Conservation (phyloP, 108 stramenopile genomes). For the Fistulifera pelliculosa region DNA sequence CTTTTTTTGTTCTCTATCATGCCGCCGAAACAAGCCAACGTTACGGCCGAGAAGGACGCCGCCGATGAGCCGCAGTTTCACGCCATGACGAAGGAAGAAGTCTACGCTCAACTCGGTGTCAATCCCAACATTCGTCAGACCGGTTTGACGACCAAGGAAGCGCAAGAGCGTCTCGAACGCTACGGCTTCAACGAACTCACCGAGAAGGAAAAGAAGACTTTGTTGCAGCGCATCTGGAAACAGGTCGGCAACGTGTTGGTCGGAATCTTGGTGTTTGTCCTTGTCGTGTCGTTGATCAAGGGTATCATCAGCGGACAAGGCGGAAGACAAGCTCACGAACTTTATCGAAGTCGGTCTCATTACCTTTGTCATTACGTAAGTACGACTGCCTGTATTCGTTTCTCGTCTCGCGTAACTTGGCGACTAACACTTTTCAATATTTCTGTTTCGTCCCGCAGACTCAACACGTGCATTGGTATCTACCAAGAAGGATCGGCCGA, state of each 20-base stretch:
- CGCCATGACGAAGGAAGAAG: conserved; percentile 42
- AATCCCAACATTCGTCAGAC: conserved; percentile 24
- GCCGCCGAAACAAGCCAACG: conserved; percentile 8
- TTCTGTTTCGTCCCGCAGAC: conserved; percentile 11
- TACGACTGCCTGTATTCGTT: conserved; percentile 1
- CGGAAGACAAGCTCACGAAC: conserved; percentile 34
- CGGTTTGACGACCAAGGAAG: conserved; percentile 52
- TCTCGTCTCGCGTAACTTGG: background rate
- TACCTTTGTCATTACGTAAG: conserved; percentile 48
- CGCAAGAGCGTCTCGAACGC: conserved; percentile 37
- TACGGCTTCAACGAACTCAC: conserved; percentile 73
- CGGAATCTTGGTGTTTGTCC: conserved; percentile 65
- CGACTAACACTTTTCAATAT: background rate
- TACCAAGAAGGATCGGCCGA: conserved; percentile 78
- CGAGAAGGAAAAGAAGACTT: conserved; percentile 55
- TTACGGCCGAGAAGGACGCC: conserved; percentile 33
- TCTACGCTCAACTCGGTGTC: conserved; percentile 26
- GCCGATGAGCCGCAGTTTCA: conserved; percentile 31
- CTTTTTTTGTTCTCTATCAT: background rate
- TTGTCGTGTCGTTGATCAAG: conserved; percentile 50
- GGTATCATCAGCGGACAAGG: conserved; percentile 30
- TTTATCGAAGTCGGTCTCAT: conserved; percentile 66
- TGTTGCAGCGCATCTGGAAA: conserved; percentile 66
- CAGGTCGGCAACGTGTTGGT: conserved; percentile 77
- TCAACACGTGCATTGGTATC: conserved; percentile 75